Conservation (phyloP, 495 filamentous ascomycete species). For the Aspergillus nanangensis region DNA sequence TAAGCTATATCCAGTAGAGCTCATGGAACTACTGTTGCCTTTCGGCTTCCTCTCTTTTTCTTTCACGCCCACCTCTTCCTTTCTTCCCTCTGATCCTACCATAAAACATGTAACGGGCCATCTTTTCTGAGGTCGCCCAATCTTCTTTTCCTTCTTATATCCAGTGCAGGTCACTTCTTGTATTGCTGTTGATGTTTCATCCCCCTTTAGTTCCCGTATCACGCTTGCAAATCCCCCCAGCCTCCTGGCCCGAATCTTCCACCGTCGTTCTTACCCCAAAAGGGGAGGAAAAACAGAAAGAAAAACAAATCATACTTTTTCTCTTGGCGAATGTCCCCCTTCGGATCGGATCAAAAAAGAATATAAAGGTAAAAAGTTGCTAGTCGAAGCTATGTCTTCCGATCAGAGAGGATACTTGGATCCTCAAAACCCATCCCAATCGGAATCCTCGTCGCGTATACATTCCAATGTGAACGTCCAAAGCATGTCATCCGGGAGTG, state of each 20-base stretch:
- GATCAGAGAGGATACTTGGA: constrained; percentile 5
- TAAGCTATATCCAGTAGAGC: constrained; percentile 4
- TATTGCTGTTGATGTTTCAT: constrained; percentile 2
- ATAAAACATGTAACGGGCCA: neutral
- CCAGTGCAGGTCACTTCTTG: constrained; percentile 17
- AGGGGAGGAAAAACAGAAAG: neutral
- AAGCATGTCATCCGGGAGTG: constrained; percentile 12
- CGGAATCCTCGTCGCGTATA: constrained; percentile 7
- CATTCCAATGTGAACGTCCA: constrained; percentile 10
- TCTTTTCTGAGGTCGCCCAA: neutral
- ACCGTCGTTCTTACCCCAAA: too few species aligned
- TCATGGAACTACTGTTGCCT: neutral
- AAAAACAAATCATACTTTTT: neutral
- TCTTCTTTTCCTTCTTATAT: neutral
- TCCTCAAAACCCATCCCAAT: constrained; percentile 1
- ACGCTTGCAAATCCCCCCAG: too few species aligned
- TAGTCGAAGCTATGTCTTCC: constrained; percentile 3
- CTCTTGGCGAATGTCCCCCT: too few species aligned
- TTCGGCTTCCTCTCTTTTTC: constrained; percentile 1
- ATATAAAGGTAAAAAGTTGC: neutral
- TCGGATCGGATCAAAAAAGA: neutral
- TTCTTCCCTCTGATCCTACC: neutral
- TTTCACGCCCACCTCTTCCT: neutral
- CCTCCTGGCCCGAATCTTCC: too few species aligned
- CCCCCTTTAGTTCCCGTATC: constrained; percentile 6